Conservation (phyloP, 257 asterid species). For the Plantago major region DNA sequence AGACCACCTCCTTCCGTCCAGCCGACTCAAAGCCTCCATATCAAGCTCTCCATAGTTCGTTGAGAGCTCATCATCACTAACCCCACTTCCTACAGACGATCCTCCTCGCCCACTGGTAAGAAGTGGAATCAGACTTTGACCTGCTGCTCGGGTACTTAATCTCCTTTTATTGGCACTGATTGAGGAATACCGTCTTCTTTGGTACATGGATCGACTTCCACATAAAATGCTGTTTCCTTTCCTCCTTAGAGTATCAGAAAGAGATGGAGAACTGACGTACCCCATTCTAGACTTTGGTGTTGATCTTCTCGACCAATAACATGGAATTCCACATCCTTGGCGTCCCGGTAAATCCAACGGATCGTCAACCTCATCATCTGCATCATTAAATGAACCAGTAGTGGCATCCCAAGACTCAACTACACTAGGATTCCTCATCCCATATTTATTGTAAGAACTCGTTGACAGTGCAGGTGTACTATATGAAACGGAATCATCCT, state of each 20-base stretch:
- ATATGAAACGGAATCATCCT: conserved; percentile 62
- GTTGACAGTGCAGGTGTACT: conserved; percentile 79
- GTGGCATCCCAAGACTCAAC: conserved; percentile 92
- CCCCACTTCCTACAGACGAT: conserved; percentile 57
- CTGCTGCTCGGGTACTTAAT: conserved; percentile 35
- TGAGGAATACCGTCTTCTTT: conserved; percentile 48
- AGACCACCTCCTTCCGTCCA: conserved; percentile 87
- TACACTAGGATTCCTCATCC: conserved; percentile 55
- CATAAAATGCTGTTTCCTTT: conserved; percentile 73
- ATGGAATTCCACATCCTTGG: conserved; percentile 93
- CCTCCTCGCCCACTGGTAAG: conserved; percentile 51
- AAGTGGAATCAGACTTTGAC: conserved; percentile 68
- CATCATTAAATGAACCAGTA: conserved; percentile 69
- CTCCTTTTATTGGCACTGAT: conserved; percentile 58
- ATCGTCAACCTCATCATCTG: conserved; percentile 80
- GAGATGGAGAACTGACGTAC: conserved; percentile 78
- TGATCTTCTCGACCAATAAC: conserved; percentile 92
- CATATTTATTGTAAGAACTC: conserved; percentile 62
- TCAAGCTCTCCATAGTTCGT: conserved; percentile 75
- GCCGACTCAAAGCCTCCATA: conserved; percentile 76
- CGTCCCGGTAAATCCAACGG: conserved; percentile 72
- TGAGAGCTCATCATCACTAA: conserved; percentile 71
- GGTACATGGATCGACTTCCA: conserved; percentile 49
- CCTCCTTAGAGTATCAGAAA: conserved; percentile 85
- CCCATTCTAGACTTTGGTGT: conserved; percentile 81